Conservation (phyloP, 2,329 filamentous ascomycete species). For the Pseudogymnoascus sp. region DNA sequence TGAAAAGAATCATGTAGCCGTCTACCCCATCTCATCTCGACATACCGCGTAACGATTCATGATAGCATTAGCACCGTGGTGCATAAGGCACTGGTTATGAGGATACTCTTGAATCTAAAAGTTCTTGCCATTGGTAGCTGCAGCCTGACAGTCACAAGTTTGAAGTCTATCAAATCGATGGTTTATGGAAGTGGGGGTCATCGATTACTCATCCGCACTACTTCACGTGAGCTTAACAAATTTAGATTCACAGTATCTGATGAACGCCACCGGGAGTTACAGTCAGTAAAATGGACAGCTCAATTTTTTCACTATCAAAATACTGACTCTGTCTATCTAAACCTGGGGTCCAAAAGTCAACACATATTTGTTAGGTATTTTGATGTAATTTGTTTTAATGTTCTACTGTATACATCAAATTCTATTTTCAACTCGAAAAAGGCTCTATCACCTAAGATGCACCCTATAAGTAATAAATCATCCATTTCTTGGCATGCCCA, state of each 20-base stretch:
- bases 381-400: not conserved
- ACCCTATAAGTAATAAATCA: not conserved
- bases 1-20: not conserved
- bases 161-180: constrained; percentile 5
- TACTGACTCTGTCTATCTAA: not conserved
- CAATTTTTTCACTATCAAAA: not conserved
- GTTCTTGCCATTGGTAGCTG: not conserved
- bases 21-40: not conserved
- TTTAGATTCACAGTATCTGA: not conserved
- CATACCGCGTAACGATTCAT: constrained; percentile 8
- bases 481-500: not conserved
- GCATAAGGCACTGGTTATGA: constrained; percentile 2
- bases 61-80: constrained; percentile 5
- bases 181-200: constrained; percentile 5
- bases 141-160: not conserved
- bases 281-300: not conserved
- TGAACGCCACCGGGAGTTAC: not conserved
- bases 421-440: not conserved
- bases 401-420: not conserved
- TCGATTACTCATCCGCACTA: constrained; percentile 7
- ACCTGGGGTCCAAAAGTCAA: not conserved
- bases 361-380: not conserved
- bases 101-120: constrained; percentile 1
- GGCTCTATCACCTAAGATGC: not conserved
- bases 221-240: constrained; percentile 1